Base-by-base conservation (phyloP, 2,329 filamentous ascomycete species). In the Botrytis sinoallii region DNA sequence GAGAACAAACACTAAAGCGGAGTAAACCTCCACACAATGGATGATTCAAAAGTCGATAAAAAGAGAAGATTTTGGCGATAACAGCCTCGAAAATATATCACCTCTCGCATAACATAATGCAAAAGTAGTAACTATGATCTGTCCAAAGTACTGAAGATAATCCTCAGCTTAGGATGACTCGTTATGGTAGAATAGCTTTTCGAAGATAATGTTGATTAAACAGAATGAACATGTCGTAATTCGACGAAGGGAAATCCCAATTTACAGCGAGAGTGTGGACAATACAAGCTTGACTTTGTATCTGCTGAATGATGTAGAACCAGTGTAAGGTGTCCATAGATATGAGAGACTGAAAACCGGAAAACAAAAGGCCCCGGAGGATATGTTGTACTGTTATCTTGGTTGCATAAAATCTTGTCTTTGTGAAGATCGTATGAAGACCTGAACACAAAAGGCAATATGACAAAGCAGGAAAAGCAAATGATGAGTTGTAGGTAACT, bases 41-140 rank as follows among this genome's bases (percentile, higher is more conserved):
- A 70, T 72, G 74, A 68, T 77, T 76, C 75, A 76, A 65, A 76
- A 77, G 78, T 77, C 76, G 75, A 77, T 73, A 44, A 66, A 73
- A 73, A 76, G 74, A 75, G 75, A 76, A 75, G 75, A 75, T 74
- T 77, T 74, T 67, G 74, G 69, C 72, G 75, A 69, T 38, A 68
- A 77, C 67, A 75, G 76, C 76, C 75, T 73, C 76, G 16, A 74
- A 75, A 72, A 75, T 70, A 77, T 72, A 75, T 70, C 75, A 76
- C 77, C 70, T n/a, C 66, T 69, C 66, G 66, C 71, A 75, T 76
- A 77, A 76, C 75, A 68, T 69, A 76, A 76, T 78, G 85, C 86
- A 88, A 88, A 87, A 87, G 84, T 83, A 84, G 84, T 88, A 88
- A 88, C 82, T 85, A 88, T 88, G 82, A 87, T 85, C 84, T 88